These are phyloP conservation scores for Chamaenerion angustifolium DNA, from an alignment of 345 rosid species.

Conservation along the genomic window DNA sequence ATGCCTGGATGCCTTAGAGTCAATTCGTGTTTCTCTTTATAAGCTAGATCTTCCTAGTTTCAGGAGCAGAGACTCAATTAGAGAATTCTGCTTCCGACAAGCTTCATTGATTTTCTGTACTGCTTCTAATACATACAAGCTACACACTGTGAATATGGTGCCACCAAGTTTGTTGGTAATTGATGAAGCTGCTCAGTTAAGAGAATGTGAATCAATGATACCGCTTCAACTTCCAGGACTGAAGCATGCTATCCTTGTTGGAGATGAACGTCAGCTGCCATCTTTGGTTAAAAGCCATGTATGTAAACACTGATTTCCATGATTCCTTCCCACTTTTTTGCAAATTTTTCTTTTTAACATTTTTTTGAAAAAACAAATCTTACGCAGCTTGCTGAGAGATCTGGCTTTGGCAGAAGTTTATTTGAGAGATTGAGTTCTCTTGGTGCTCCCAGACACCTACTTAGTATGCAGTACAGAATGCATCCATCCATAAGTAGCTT, in stretches of 20 bases:
- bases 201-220: conserved; percentile 41
- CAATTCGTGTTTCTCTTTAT: conserved; percentile 5
- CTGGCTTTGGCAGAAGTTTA: conserved; percentile 49
- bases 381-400: conserved; percentile 21
- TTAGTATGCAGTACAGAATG: conserved; percentile 61
- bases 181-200: conserved; percentile 57
- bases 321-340: background rate
- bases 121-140: conserved; percentile 21
- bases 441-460: conserved; percentile 31
- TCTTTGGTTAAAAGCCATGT: conserved; percentile 36
- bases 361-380: background rate
- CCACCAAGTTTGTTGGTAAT: conserved; percentile 31
- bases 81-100: conserved; percentile 19
- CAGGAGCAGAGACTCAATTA: background rate
- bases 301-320: conserved; percentile 5
- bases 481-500: conserved; percentile 60
- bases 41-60: conserved; percentile 16
- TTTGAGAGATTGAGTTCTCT: conserved; percentile 41
- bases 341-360: background rate
- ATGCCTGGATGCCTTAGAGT: conserved; percentile 15
- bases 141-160: conserved; percentile 10
- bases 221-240: conserved; percentile 33
- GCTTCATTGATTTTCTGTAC: conserved; percentile 32
- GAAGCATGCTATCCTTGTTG: conserved; percentile 28
- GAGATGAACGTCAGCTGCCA: conserved; percentile 44